Evolutionary conservation across 2,329 filamentous ascomycete species (phyloP).

Genomic region (Neonectria magnoliae): DNA sequence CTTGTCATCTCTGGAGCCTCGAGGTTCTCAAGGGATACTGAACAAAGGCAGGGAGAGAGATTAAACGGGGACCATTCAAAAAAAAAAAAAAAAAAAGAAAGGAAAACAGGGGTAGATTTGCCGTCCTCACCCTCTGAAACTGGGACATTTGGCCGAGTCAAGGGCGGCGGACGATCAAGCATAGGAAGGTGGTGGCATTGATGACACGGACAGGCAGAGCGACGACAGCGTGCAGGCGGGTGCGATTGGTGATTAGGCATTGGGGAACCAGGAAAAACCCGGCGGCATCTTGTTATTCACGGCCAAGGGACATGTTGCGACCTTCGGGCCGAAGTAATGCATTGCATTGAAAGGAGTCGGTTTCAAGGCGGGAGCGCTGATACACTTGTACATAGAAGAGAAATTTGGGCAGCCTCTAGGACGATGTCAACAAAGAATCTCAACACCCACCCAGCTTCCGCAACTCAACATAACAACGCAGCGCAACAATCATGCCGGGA

Average conservation of each 20-base stretch:
- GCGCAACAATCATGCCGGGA: not conserved
- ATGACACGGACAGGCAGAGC: conserved; percentile 9
- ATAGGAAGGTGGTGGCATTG: conserved; percentile 4
- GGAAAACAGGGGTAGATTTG: not conserved
- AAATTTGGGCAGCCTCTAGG: conserved; percentile 34
- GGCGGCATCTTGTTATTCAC: conserved; percentile 34
- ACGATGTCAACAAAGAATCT: conserved; percentile 23
- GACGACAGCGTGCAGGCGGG: conserved; percentile 5
- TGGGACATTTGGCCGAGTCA: not conserved
- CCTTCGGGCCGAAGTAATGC: conserved; percentile 38
- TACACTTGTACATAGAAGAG: conserved; percentile 42
- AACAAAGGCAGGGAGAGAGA: not conserved
- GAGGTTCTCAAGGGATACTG: conserved; percentile 1
- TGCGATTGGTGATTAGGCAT: conserved; percentile 18
- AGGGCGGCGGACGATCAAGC: conserved; percentile 1
- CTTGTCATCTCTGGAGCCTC: not conserved
- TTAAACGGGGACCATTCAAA: not conserved
- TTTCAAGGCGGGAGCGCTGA: conserved; percentile 42
- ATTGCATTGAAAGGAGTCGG: conserved; percentile 45
- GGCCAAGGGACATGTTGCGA: conserved; percentile 31
- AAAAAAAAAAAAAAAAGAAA: not conserved
- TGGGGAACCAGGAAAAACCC: conserved; percentile 25
- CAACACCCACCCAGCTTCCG: conserved; percentile 14
- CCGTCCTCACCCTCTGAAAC: not conserved
- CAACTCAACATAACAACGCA: too few relatives aligned